A percentile compares a stretch with the other conserved stretches of the same genome.
These are phyloP conservation scores for Globisporangium cylindrosporum DNA, from an alignment of 352 stramenopile genomes.

Conservation along the genomic window DNA sequence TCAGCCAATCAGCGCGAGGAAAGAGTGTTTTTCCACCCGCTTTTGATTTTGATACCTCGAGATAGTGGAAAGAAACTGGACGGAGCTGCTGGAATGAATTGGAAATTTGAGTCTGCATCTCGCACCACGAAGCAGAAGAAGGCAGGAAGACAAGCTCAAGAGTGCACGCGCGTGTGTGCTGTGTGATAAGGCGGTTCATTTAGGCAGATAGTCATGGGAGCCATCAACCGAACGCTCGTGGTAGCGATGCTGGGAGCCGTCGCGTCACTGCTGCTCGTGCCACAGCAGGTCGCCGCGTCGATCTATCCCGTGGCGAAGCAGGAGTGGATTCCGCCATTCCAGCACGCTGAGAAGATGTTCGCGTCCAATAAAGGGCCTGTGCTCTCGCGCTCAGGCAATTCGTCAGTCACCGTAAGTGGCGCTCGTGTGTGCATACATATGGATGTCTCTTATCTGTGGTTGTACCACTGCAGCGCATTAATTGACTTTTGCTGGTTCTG, in stretches of 20 bases:
- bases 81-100: not conserved
- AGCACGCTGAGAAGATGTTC: slow-evolving; percentile 87
- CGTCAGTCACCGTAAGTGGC: slow-evolving; percentile 49
- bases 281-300: slow-evolving; percentile 29
- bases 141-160: not conserved
- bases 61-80: slow-evolving; percentile 5
- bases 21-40: not conserved
- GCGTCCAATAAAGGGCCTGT: slow-evolving; percentile 67
- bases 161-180: not conserved
- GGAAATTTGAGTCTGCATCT: not conserved
- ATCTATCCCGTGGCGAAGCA: slow-evolving; percentile 72
- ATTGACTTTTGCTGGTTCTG: not conserved
- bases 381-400: slow-evolving; percentile 59
- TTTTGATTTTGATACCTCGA: not conserved
- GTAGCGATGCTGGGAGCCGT: not conserved
- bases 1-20: slow-evolving; percentile 6
- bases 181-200: not conserved
- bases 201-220: not conserved
- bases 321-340: slow-evolving; percentile 75
- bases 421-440: not conserved
- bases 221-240: not conserved
- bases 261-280: not conserved
- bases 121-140: not conserved
- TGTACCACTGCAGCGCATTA: not conserved
- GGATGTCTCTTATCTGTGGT: not conserved